phyloP scores from a whole-genome alignment of 306 rosid genomes.

The Pterocarpus santalinus region DNA sequence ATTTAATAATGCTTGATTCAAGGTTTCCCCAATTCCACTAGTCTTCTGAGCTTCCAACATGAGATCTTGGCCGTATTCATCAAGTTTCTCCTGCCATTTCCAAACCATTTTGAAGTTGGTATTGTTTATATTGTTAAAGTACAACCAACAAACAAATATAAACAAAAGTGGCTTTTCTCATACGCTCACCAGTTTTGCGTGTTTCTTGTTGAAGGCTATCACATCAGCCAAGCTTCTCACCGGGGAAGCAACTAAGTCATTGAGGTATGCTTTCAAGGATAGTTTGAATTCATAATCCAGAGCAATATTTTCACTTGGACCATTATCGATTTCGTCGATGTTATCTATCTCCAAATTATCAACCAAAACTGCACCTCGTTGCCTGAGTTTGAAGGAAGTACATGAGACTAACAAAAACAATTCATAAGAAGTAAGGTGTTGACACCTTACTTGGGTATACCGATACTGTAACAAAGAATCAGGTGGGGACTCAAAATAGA shows the following conservation, averaged over 20 bases:
- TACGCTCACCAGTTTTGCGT: constrained; percentile 49
- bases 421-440: not conserved
- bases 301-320: constrained; percentile 54
- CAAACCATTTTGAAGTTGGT: not conserved
- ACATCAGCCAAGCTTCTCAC: constrained; percentile 63
- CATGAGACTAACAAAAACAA: not conserved
- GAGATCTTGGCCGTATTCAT: constrained; percentile 47
- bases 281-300: constrained; percentile 62
- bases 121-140: no score
- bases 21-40: constrained; percentile 43
- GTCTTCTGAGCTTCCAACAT: constrained; percentile 50
- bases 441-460: no score
- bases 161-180: not conserved
- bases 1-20: constrained; percentile 40
- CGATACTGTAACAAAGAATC: no score
- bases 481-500: no score
- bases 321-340: constrained; percentile 8
- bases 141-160: no score
- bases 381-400: constrained; percentile 49
- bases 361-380: constrained; percentile 59
- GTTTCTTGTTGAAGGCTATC: constrained; percentile 62
- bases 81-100: constrained; percentile 54
- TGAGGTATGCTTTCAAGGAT: constrained; percentile 60
- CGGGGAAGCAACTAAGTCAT: constrained; percentile 53
- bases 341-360: constrained; percentile 57